A percentile compares a stretch with the other conserved stretches of the same genome.
Conservation (phyloP, 192 early-diverging fungal genomes). For the Entomortierella chlamydospora region DNA sequence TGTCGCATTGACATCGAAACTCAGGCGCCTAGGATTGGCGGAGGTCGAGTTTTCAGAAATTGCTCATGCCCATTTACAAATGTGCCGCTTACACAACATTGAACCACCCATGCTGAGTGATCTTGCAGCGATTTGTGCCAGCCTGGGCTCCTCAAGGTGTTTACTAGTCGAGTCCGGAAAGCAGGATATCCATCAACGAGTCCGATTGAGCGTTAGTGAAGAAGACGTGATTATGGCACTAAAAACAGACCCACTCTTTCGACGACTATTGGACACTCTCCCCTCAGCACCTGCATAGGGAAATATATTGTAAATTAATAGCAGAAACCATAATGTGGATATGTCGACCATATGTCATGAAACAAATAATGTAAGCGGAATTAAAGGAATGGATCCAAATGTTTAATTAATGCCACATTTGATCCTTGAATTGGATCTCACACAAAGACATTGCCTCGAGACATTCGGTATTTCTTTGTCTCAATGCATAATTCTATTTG, state of each 20-base stretch:
- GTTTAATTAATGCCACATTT: no score
- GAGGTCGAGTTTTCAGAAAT: constrained; percentile 84
- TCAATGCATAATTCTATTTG: no score
- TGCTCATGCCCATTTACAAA: constrained; percentile 71
- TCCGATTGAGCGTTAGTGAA: constrained; percentile 79
- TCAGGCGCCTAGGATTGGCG: constrained; percentile 74
- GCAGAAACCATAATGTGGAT: neutral
- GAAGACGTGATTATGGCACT: constrained; percentile 86
- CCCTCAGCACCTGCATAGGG: constrained; percentile 19
- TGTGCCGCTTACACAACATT: constrained; percentile 75
- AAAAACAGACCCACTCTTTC: constrained; percentile 70
- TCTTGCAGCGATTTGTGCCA: constrained; percentile 71
- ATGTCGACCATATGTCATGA: no score
- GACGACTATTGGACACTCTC: constrained; percentile 26
- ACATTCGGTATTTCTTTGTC: no score
- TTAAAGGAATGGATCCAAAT: no score
- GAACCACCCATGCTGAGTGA: constrained; percentile 69
- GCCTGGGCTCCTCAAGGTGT: constrained; percentile 70
- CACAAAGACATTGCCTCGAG: no score
- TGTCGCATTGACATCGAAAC: constrained; percentile 70
- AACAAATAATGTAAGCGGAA: no score
- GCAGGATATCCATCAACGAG: constrained; percentile 73
- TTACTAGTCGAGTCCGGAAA: constrained; percentile 73
- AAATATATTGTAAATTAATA: neutral
- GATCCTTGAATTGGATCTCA: no score